Evolutionary conservation across 768 basidiomycete genomes (phyloP), one percentile per base, ranked within the genome.

Genomic region (Russula dissimulans): DNA sequence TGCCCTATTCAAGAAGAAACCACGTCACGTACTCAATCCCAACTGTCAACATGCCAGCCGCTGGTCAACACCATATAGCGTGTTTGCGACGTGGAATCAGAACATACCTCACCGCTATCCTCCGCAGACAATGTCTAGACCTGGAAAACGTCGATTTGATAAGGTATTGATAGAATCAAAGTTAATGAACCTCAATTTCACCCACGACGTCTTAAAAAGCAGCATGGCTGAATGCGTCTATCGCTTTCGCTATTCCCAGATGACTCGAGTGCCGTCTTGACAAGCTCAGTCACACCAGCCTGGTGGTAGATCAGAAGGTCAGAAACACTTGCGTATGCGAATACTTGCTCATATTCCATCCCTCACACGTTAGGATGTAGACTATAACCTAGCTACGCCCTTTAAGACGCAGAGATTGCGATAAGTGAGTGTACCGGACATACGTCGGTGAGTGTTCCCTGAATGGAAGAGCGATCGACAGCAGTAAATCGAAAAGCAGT

Each of bases 71-170:
- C n/a, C n/a, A n/a, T n/a, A n/a, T n/a, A n/a, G n/a, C n/a, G n/a
- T n/a, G n/a, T n/a, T n/a, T n/a, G 17, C 11, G 29, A 14, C 29
- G 14, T 10, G 48, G 50, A 46, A n/a, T 11, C 4, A 44, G 44
- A 26, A 56, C 60, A 15, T 52, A 61, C 60, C 18, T 56, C 44
- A 39, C 55, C 60, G 29, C 18, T 56, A 18, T 61, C 43, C 8
- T 61, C 60, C 26, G n/a, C 43, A 6, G 60, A 56, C 48, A 61
- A 34, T 17, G 44, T 46, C 44, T 61, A 55, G 17, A 61, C 36
- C 60, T 61, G 44, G 22, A 39, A 7, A 39, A 45, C 17, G 15
- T 11, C 1, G 29, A 9, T 17, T 34, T 9, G 17, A 34, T 55
- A 3, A 55, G 32, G 9, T 11, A 12, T 17, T 5, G 29, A 47